phyloP scores from a whole-genome alignment of 345 rosid species.

The Geranium rotundifolium region DNA sequence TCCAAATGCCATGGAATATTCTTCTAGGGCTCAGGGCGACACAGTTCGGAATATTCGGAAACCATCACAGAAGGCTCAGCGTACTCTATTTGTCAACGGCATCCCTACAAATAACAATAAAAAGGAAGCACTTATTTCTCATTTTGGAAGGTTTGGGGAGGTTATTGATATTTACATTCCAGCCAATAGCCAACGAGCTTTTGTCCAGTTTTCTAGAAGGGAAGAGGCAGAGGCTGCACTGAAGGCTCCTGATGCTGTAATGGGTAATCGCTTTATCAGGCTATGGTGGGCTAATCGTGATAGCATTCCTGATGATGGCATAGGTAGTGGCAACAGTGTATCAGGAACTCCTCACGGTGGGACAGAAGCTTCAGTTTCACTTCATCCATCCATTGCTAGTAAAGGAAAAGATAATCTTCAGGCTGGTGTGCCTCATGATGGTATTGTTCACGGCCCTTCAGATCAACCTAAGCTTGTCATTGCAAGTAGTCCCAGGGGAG shows the following conservation, averaged over 20 bases:
- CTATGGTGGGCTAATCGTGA: conserved; percentile 99
- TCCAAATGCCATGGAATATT: conserved; percentile 24
- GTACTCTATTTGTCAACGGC: conserved; percentile 76
- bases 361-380: conserved; percentile 25
- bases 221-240: conserved; percentile 98
- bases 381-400: conserved; percentile 25
- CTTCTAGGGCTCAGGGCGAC: conserved; percentile 36
- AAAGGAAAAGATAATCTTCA: conserved; percentile 44
- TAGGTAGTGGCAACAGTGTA: conserved; percentile 27
- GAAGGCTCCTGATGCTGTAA: conserved; percentile 92
- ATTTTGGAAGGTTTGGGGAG: conserved; percentile 85
- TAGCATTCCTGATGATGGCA: conserved; percentile 52
- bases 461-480: conserved; percentile 39
- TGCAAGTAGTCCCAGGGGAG: conserved; percentile 42
- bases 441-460: conserved; percentile 18
- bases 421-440: conserved; percentile 25
- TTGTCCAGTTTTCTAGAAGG: conserved; percentile 85
- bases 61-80: conserved; percentile 68
- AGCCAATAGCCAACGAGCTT: conserved; percentile 65
- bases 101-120: conserved; percentile 73
- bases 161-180: conserved; percentile 86
- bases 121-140: conserved; percentile 76
- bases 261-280: conserved; percentile 98
- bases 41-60: conserved; percentile 31
- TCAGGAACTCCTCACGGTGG: conserved; percentile 29